Conservation (phyloP, 805 yeast genomes). For the Lipomyces kockii region DNA sequence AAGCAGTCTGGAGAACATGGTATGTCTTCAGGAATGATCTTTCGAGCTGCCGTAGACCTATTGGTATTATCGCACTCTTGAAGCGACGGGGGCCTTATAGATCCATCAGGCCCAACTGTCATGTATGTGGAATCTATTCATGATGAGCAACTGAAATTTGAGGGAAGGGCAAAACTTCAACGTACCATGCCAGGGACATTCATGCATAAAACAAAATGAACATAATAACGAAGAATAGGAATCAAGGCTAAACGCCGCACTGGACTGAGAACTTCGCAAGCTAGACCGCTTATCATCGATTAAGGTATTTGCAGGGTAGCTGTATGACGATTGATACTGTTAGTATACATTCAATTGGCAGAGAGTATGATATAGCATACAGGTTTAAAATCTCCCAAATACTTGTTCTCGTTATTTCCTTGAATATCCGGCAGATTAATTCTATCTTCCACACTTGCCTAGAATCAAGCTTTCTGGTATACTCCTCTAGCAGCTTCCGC, state of each 20-base stretch:
- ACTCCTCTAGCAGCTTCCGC: conserved; percentile 23
- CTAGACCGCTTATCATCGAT: conserved; percentile 30
- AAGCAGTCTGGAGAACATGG: conserved; percentile 28
- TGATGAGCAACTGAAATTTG: not conserved
- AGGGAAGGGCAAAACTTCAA: not conserved
- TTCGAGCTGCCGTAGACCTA: conserved; percentile 18
- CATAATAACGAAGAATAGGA: conserved; percentile 34
- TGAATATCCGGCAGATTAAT: conserved; percentile 20
- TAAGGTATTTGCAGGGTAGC: conserved; percentile 22
- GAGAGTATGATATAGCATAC: conserved; percentile 11
- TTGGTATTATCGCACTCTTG: conserved; percentile 14
- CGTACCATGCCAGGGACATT: conserved; percentile 36
- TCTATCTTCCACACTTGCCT: conserved; percentile 18
- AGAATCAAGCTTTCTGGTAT: conserved; percentile 17
- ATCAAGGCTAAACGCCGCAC: conserved; percentile 22
- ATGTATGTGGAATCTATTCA: conserved; percentile 18
- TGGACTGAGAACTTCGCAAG: conserved; percentile 24
- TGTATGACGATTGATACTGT: not conserved
- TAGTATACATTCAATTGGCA: not conserved
- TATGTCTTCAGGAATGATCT: conserved; percentile 23
- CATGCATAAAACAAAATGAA: conserved; percentile 32
- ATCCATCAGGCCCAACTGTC: conserved; percentile 16
- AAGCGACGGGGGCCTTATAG: conserved; percentile 11
- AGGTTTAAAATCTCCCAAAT: conserved; percentile 27
- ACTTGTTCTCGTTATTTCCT: conserved; percentile 25